Evolutionary conservation across 305 asterid genomes (phyloP), one percentile per base, ranked within the genome.

Genomic region (Fraxinus greggii): DNA sequence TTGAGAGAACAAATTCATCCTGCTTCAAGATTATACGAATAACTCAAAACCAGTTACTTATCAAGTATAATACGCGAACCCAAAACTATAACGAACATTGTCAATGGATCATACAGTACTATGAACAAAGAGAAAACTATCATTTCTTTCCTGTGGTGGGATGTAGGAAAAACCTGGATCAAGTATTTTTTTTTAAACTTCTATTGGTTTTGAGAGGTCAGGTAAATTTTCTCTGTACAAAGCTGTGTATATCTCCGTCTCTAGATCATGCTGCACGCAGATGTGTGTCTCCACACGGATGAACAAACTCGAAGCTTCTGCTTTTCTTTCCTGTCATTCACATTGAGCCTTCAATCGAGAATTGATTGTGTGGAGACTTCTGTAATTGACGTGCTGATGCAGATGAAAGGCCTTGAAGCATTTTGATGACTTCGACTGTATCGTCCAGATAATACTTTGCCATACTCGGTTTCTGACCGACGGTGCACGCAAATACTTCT

Each of bases 401-500:
- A 19, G 70, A 72, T 1, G 87, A 82, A 1, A 87, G 87, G 80
- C 88, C 88, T 65, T 86, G 84, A 45, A 89, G 89, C 90, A 89
- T 87, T 31, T 77, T 86, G 17, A 84, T 23, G 67, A 89, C 92
- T 73, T 89, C 90, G 32, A 2, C 19, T 7, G 90, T 88, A 61
- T 89, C 92, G 3, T 89, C 89, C 9, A 89, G 90, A 83, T 89
- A 89, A 78, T 89, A 89, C 51, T 83, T 86, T 7, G 92, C 92
- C 89, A 84, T 87, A 63, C 92, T 89, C 6, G 92, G 92, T 72
- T 89, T 89, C 81, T 87, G 90, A 19, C 92, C 92, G 0, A 87
- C 90, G 0, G 92, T 86, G 84, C 92, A 89, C 4, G 89, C 92
- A 19, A 89, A 89, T 17, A 89, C 90, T 78, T 86, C 88, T 0